phyloP scores from a whole-genome alignment of 768 basidiomycete species.

The Hygrocybe coccinea region DNA sequence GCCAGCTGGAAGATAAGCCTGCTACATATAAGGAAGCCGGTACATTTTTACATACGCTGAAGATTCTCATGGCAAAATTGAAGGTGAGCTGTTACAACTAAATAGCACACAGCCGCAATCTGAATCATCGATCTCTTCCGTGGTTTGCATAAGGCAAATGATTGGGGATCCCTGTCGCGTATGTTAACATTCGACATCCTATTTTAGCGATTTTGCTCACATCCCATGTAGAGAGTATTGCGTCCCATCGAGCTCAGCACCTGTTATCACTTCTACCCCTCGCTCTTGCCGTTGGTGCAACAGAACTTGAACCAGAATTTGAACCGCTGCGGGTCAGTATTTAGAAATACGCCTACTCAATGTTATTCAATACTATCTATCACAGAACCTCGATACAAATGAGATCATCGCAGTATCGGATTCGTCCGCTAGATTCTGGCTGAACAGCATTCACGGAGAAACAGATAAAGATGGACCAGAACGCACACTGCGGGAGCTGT shows the following conservation, averaged over 20 bases:
- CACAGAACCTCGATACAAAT: slow-evolving; percentile 52
- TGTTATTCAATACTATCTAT: background rate
- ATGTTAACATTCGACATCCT: slow-evolving; percentile 16
- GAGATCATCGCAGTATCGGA: slow-evolving; percentile 35
- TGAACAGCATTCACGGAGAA: slow-evolving; percentile 9
- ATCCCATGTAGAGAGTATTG: slow-evolving; percentile 41
- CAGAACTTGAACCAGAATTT: slow-evolving; percentile 40
- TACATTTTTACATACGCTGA: slow-evolving; percentile 52
- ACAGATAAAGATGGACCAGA: background rate
- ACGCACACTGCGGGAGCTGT: background rate
- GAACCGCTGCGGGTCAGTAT: slow-evolving; percentile 49
- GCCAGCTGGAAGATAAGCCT: slow-evolving; percentile 43
- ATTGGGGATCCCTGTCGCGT: slow-evolving; percentile 65
- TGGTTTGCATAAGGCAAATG: slow-evolving; percentile 42
- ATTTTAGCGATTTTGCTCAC: background rate
- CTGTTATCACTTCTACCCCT: slow-evolving; percentile 39
- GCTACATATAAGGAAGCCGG: slow-evolving; percentile 48
- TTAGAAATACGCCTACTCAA: background rate
- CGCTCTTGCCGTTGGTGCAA: slow-evolving; percentile 45
- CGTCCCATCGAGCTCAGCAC: slow-evolving; percentile 42
- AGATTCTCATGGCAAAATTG: slow-evolving; percentile 63
- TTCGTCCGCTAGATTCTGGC: slow-evolving; percentile 33
- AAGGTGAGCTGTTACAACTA: slow-evolving; percentile 38
- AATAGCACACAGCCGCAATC: background rate
- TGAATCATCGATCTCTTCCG: background rate